A percentile compares a stretch with the other conserved stretches of the same genome.
Conservation (phyloP, 2,329 filamentous ascomycete species). For the Monilinia laxa region DNA sequence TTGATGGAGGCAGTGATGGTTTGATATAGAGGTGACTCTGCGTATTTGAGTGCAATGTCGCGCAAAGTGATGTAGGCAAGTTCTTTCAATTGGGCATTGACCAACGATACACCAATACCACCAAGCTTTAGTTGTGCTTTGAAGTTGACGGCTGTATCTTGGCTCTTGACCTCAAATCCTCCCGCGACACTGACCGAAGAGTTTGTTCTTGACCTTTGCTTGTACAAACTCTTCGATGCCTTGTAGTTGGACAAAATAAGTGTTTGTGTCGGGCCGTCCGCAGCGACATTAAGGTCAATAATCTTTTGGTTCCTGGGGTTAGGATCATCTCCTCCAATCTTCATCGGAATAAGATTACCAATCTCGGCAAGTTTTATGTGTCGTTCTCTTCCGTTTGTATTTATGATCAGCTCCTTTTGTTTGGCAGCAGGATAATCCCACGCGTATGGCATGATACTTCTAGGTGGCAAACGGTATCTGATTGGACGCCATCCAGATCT, state of each 20-base stretch:
- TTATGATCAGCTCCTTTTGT: slow-evolving; percentile 87
- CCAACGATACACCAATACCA: slow-evolving; percentile 87
- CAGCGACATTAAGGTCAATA: slow-evolving; percentile 94
- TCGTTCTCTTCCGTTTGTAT: slow-evolving; percentile 74
- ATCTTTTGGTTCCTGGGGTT: slow-evolving; percentile 71
- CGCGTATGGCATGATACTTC: slow-evolving; percentile 98
- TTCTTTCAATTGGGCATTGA: slow-evolving; percentile 90
- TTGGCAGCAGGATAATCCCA: slow-evolving; percentile 99
- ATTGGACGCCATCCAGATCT: slow-evolving; percentile 89
- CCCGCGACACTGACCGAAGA: slow-evolving; percentile 54
- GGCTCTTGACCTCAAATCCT: slow-evolving; percentile 91
- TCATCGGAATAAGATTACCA: slow-evolving; percentile 93
- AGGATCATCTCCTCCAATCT: slow-evolving; percentile 56
- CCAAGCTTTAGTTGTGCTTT: slow-evolving; percentile 84
- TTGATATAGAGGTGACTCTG: slow-evolving; percentile 90
- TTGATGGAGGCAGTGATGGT: slow-evolving; percentile 88
- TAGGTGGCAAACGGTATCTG: slow-evolving; percentile 83
- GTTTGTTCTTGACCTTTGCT: slow-evolving; percentile 54
- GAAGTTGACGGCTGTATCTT: slow-evolving; percentile 85
- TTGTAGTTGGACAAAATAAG: slow-evolving; percentile 93
- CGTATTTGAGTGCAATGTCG: slow-evolving; percentile 87
- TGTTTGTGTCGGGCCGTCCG: slow-evolving; percentile 92
- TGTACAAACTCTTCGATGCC: slow-evolving; percentile 88
- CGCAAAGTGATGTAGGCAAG: slow-evolving; percentile 91
- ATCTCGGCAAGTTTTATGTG: slow-evolving; percentile 96